A percentile compares a stretch with the other conserved stretches of the same genome.
Conservation (phyloP, 345 rosid genomes). For the Salix viminalis region DNA sequence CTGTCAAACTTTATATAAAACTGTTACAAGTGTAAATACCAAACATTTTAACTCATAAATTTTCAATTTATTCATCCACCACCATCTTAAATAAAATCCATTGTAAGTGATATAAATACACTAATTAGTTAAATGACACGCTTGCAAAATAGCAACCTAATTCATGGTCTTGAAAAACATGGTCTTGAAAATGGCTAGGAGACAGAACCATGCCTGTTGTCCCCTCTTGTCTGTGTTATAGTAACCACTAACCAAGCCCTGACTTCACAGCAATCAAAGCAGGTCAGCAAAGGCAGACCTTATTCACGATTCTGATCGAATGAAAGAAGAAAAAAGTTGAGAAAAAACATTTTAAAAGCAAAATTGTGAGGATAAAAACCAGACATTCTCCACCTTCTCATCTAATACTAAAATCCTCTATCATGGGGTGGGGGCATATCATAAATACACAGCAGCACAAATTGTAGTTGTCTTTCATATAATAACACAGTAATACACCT, state of each 20-base stretch:
- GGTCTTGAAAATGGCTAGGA: too few relatives aligned
- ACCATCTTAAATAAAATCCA: not conserved
- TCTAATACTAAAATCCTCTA: not conserved
- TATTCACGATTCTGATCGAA: too few relatives aligned
- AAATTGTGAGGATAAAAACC: not conserved
- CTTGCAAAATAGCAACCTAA: not conserved
- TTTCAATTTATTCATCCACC: not conserved
- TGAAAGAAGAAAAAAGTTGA: not conserved
- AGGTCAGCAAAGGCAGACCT: too few relatives aligned
- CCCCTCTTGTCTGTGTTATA: too few relatives aligned
- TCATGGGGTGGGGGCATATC: not conserved
- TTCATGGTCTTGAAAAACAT: too few relatives aligned
- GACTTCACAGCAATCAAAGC: too few relatives aligned
- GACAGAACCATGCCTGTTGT: too few relatives aligned
- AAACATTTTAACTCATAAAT: not conserved
- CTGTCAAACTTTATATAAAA: not conserved
- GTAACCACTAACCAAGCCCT: too few relatives aligned
- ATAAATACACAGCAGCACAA: conserved; percentile 25
- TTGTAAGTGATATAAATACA: not conserved
- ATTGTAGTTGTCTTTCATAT: conserved; percentile 12
- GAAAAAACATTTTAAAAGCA: not conserved
- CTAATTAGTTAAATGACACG: not conserved
- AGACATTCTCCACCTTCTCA: not conserved
- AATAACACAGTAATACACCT: not conserved
- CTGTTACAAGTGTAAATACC: too few relatives aligned